Evolutionary conservation across 441 rosid genomes (phyloP).

Genomic region (Flueggea neowawraea): DNA sequence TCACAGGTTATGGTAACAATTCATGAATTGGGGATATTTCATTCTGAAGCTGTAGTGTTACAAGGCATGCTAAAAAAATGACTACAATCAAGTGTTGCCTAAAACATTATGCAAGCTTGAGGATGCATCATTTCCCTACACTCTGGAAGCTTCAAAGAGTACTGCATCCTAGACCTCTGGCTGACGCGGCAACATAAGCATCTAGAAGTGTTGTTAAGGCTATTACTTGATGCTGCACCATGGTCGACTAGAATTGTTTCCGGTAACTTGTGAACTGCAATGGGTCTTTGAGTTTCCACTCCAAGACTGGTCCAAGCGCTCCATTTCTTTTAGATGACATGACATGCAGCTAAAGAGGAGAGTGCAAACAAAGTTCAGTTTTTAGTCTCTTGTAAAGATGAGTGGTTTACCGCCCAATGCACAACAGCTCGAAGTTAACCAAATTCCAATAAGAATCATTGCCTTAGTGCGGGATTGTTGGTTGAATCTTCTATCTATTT

Average conservation of each 20-base stretch:
- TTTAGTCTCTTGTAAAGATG: conserved; percentile 2
- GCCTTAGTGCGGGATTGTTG: conserved; percentile 52
- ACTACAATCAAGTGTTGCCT: no score
- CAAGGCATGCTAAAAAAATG: no score
- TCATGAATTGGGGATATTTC: no score
- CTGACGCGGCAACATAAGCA: no score
- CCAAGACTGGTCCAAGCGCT: conserved; percentile 55
- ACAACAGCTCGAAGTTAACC: conserved; percentile 6
- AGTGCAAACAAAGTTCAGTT: conserved; percentile 2
- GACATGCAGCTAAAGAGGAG: neutral
- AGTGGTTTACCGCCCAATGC: neutral
- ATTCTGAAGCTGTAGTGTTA: no score
- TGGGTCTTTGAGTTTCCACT: conserved; percentile 91
- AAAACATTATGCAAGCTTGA: no score
- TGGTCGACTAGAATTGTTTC: conserved; percentile 49
- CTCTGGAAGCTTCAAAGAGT: no score
- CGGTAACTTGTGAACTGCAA: conserved; percentile 72
- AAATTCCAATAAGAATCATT: conserved; percentile 21
- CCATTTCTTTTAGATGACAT: conserved; percentile 40
- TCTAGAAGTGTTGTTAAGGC: conserved; percentile 41
- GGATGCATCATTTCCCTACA: no score
- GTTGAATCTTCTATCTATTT: conserved; percentile 83
- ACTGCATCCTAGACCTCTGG: no score
- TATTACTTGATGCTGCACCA: conserved; percentile 86
- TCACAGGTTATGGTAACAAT: no score